phyloP scores from a whole-genome alignment of 176 grass and related monocot species.

The Puya raimondii region DNA sequence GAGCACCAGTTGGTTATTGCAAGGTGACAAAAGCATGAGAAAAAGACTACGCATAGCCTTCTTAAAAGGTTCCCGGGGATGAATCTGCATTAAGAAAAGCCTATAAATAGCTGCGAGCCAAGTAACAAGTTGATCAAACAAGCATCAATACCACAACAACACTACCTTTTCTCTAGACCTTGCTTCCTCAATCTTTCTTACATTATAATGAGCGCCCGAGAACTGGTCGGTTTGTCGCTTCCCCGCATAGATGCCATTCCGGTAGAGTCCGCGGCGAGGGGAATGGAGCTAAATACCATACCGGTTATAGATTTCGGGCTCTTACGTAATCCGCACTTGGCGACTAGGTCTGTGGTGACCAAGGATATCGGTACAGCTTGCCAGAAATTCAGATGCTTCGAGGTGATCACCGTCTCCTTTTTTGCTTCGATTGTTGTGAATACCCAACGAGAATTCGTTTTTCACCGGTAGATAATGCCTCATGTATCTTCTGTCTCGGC shows the following conservation, averaged over 20 bases:
- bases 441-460: background rate
- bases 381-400: conserved; percentile 37
- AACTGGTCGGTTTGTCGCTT: no score
- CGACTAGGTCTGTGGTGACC: background rate
- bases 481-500: no score
- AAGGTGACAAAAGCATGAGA: no score
- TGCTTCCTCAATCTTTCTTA: conserved; percentile 3
- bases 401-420: conserved; percentile 15
- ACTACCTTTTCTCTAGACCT: background rate
- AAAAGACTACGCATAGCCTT: no score
- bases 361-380: conserved; percentile 31
- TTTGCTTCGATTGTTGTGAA: conserved; percentile 12
- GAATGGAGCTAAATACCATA: conserved; percentile 1
- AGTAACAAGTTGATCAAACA: conserved; percentile 1
- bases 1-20: no score
- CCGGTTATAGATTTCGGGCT: conserved; percentile 43
- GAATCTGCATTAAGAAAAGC: background rate
- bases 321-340: conserved; percentile 18
- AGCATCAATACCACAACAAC: conserved; percentile 7
- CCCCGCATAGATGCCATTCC: no score
- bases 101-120: conserved; percentile 21
- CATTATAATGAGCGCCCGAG: no score
- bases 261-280: no score
- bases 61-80: background rate
- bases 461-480: no score